phyloP scores from a whole-genome alignment of 2,329 filamentous ascomycete species.

The Chrysoporthe puriensis region DNA sequence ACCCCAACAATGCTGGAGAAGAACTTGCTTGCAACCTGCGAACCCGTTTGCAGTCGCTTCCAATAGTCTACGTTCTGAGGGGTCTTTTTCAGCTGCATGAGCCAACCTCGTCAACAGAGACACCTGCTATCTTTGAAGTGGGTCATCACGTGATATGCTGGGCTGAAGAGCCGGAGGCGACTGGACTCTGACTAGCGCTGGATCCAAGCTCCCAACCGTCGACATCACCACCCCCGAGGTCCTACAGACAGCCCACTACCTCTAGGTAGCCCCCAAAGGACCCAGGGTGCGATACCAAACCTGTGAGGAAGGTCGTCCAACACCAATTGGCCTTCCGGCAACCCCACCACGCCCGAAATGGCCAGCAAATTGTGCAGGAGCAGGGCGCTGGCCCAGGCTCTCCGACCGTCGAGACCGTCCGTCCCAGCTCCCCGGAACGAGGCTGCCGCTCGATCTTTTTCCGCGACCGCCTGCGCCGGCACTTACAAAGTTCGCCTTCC shows the following conservation, averaged over 20 bases:
- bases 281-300: constrained; percentile 6
- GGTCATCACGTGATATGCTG: constrained; percentile 9
- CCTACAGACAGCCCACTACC: neutral
- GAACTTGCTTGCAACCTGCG: neutral
- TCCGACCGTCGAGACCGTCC: constrained; percentile 55
- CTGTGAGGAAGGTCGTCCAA: constrained; percentile 19
- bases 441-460: constrained; percentile 52
- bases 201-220: constrained; percentile 18
- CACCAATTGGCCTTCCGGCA: constrained; percentile 50
- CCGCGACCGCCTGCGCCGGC: constrained; percentile 49
- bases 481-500: constrained; percentile 57
- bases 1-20: neutral
- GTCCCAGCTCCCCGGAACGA: constrained; percentile 44
- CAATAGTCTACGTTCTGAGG: neutral
- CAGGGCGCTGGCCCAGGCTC: constrained; percentile 58
- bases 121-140: neutral
- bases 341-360: constrained; percentile 50
- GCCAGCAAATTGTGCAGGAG: constrained; percentile 63
- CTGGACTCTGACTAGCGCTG: constrained; percentile 1
- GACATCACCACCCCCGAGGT: constrained; percentile 26
- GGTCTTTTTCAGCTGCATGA: neutral
- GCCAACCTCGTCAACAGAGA: neutral
- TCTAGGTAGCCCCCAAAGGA: constrained; percentile 13
- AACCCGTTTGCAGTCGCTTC: neutral
- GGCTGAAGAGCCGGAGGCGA: neutral